These are phyloP conservation scores for Begonia fuchsioides DNA, from an alignment of 306 rosid species.

Conservation along the genomic window DNA sequence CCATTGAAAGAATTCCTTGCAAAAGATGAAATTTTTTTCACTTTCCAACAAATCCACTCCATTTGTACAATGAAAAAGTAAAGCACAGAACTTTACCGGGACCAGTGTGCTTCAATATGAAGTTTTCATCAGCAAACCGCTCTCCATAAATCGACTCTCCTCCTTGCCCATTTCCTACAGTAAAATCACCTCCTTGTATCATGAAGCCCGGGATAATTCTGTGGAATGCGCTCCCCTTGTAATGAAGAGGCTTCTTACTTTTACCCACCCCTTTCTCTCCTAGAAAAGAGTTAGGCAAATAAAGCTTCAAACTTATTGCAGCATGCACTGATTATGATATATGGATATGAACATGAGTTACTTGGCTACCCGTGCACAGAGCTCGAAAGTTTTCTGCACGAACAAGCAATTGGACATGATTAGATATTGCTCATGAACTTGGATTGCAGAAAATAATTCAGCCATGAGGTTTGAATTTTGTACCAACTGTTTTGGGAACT, in stretches of 20 bases:
- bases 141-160: slow-evolving; percentile 77
- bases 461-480: not conserved
- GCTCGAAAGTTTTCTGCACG: slow-evolving; percentile 79
- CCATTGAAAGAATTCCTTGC: slow-evolving; percentile 76
- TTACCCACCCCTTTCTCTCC: slow-evolving; percentile 74
- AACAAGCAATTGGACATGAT: slow-evolving; percentile 9
- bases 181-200: slow-evolving; percentile 91
- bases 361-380: slow-evolving; percentile 72
- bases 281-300: slow-evolving; percentile 19
- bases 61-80: slow-evolving; percentile 3
- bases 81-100: slow-evolving; percentile 42
- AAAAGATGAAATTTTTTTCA: not conserved
- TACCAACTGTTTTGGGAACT: slow-evolving; percentile 70
- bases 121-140: too few species aligned
- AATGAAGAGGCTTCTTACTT: slow-evolving; percentile 51
- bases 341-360: slow-evolving; percentile 18
- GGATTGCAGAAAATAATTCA: too few species aligned
- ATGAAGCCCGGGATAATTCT: slow-evolving; percentile 70
- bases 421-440: not conserved
- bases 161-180: slow-evolving; percentile 72
- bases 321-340: slow-evolving; percentile 1
- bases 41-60: not conserved
- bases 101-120: too few species aligned
- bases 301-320: not conserved
- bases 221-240: slow-evolving; percentile 72